Percentiles rank a stretch among this genome's conserved stretches.
Conservation (phyloP, 768 basidiomycete genomes). For the Lenzites betulinus region DNA sequence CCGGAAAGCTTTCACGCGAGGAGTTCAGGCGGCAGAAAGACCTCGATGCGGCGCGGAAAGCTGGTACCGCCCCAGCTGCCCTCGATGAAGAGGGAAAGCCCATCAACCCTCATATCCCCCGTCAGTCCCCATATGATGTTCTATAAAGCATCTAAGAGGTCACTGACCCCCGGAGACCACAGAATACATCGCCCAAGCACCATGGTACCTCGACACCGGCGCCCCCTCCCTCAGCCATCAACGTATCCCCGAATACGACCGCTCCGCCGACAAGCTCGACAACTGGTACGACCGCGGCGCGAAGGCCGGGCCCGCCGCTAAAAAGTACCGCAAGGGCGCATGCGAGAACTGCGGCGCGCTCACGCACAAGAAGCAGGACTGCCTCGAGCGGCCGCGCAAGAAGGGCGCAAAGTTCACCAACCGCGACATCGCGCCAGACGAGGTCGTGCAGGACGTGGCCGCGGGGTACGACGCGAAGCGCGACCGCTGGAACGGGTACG, state of each 20-base stretch:
- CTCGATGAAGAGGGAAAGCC: slow-evolving; percentile 93
- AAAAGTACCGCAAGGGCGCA: slow-evolving; percentile 96
- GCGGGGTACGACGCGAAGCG: slow-evolving; percentile 90
- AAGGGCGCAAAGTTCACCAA: slow-evolving; percentile 94
- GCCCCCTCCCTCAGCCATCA: slow-evolving; percentile 94
- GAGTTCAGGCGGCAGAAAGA: slow-evolving; percentile 96
- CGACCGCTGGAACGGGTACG: slow-evolving; percentile 98
- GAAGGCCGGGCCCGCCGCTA: slow-evolving; percentile 86
- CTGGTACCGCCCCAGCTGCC: slow-evolving; percentile 95
- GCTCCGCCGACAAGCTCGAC: slow-evolving; percentile 67
- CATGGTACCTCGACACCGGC: slow-evolving; percentile 98
- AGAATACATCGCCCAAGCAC: slow-evolving; percentile 99
- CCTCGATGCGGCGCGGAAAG: slow-evolving; percentile 96
- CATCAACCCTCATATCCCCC: slow-evolving; percentile 99
- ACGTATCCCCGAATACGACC: slow-evolving; percentile 69
- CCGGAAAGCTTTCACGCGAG: slow-evolving; percentile 89
- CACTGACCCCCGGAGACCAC: not conserved
- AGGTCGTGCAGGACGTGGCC: slow-evolving; percentile 79
- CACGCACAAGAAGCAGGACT: slow-evolving; percentile 89
- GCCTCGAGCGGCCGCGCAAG: slow-evolving; percentile 94
- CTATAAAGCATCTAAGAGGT: too few species aligned
- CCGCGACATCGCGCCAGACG: slow-evolving; percentile 89
- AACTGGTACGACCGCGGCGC: slow-evolving; percentile 90
- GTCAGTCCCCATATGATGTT: too few species aligned
- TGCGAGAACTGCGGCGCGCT: slow-evolving; percentile 99